Evolutionary conservation across 495 filamentous ascomycete species (phyloP), one percentile per base, ranked within the genome.

Genomic region (Podospora tetraspora): DNA sequence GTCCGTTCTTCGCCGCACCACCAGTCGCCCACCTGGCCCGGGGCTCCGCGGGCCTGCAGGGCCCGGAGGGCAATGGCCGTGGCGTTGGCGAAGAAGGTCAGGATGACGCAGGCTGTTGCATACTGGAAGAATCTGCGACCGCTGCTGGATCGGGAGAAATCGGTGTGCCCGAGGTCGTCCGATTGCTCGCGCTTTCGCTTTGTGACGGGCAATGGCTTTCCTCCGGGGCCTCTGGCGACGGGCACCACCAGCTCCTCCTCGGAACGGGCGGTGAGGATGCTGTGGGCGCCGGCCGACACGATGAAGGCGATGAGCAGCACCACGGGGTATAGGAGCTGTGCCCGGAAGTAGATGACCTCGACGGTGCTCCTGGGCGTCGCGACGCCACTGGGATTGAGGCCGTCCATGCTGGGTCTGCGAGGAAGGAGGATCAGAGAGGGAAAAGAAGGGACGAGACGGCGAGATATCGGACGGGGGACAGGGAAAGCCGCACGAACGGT

Each of bases 1-100:
- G 90, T 90, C 66, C 88, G 85, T 30, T 91, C 83, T 79, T 97
- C 87, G 29, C 92, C 92, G 75, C 92, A 95, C 95, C 94, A 97
- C 93, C 94, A 97, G 57, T 22, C 63, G 24, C 56, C 57, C 5
- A 52, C 64, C 11, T 22, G 7, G 0, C 59, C 71, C 16, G 32
- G 24, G 27, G 24, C 25, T 10, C 87, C 82, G 70, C 91, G 82
- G 29, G 89, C 71, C 19, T 84, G 70, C 66, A 97, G 81, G 68
- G 92, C 90, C 83, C 93, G 95, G 65, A 86, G 66, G 59, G 95
- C 87, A 71, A 96, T 89, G 73, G 91, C 88, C 61, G 81, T 82
- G 57, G 90, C 86, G 79, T 93, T 92, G 59, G 81, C 91, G 60
- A 94, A 76, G 65, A 95, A 91, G 19, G 91, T 92, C 65, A 89